Percentiles rank a stretch among this genome's conserved stretches.
These are phyloP conservation scores for Lachancea sp. DNA, from an alignment of 805 yeast species.

Conservation along the genomic window DNA sequence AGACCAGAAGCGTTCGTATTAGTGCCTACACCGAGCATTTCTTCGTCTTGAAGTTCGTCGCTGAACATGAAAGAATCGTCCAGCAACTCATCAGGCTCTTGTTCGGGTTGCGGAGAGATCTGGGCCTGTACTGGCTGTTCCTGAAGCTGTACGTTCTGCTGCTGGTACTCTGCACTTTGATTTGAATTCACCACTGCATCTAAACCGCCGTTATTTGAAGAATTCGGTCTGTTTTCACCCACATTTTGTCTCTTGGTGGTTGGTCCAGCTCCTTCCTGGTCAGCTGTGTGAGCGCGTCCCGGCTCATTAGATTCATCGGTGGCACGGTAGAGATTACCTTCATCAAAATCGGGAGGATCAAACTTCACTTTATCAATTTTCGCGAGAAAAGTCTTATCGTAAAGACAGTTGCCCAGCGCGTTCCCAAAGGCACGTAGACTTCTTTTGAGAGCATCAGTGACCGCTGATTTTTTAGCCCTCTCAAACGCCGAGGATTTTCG, in stretches of 20 bases:
- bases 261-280: slow-evolving; percentile 10
- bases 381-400: slow-evolving; percentile 59
- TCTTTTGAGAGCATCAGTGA: slow-evolving; percentile 75
- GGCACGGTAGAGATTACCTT: slow-evolving; percentile 36
- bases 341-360: slow-evolving; percentile 42
- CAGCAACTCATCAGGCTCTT: slow-evolving; percentile 31
- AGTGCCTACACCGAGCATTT: slow-evolving; percentile 21
- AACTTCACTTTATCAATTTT: slow-evolving; percentile 39
- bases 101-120: slow-evolving; percentile 4
- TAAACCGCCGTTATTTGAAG: background rate
- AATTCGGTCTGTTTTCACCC: background rate
- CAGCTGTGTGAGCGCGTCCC: slow-evolving; percentile 25
- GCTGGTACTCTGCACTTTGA: too few species aligned
- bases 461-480: slow-evolving; percentile 76
- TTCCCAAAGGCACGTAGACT: slow-evolving; percentile 77
- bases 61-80: slow-evolving; percentile 52
- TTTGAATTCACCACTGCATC: background rate
- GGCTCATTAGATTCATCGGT: slow-evolving; percentile 31
- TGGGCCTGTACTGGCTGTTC: background rate
- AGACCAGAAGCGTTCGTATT: background rate
- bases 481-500: slow-evolving; percentile 73
- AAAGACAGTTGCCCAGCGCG: slow-evolving; percentile 78
- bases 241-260: slow-evolving; percentile 20
- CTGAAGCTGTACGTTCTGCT: slow-evolving; percentile 4
- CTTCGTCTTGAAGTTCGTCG: slow-evolving; percentile 40